Conservation (phyloP, 2,329 filamentous ascomycete genomes). For the Ophiostoma piceae region DNA sequence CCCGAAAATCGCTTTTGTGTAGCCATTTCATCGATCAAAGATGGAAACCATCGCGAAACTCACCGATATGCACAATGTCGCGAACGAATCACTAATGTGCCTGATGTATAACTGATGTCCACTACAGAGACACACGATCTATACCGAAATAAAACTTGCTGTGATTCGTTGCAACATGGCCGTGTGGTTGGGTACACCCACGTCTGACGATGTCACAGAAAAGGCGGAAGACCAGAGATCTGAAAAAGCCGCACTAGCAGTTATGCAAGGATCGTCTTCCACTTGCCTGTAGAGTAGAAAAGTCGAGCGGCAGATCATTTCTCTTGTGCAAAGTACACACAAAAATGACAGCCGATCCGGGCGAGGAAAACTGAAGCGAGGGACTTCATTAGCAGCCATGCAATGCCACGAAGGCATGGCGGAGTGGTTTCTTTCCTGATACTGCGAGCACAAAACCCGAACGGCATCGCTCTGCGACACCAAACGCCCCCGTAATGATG, state of each 20-base stretch:
- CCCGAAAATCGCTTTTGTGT: not conserved
- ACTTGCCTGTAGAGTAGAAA: not conserved
- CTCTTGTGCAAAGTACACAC: not conserved
- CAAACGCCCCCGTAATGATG: not conserved
- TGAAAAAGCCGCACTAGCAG: not conserved
- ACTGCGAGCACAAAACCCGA: not conserved
- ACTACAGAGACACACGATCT: not conserved
- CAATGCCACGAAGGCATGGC: too few relatives aligned
- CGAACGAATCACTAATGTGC: not conserved
- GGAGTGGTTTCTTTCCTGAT: too few relatives aligned
- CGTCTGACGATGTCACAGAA: not conserved
- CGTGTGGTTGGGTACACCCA: slow-evolving; percentile 2
- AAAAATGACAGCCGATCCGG: not conserved
- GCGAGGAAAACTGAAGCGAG: not conserved
- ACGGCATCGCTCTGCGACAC: not conserved
- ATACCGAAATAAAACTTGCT: not conserved
- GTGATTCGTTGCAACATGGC: not conserved
- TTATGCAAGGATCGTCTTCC: not conserved
- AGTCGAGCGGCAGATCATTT: not conserved
- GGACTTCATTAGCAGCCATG: too few relatives aligned
- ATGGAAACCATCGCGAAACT: not conserved
- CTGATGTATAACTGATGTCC: not conserved
- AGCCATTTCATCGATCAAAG: not conserved
- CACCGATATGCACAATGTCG: not conserved
- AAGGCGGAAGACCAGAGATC: not conserved